Evolutionary conservation across 1,139 yeast species (phyloP), one percentile per base, ranked within the genome.

Genomic region (Ogataea hybrid): DNA sequence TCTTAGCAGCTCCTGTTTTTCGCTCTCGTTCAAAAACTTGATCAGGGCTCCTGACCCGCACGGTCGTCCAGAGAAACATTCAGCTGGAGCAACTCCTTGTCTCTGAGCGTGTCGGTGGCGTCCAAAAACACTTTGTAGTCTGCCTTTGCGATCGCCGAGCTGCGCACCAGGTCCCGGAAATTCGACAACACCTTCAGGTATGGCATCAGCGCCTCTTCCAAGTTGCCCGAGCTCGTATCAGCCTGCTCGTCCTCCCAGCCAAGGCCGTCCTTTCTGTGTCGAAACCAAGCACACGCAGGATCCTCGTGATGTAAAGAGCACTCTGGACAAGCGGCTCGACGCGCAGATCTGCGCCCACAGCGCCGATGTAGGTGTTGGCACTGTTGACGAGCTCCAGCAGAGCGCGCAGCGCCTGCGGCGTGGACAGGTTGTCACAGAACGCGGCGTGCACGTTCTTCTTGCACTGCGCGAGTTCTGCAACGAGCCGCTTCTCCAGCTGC

Each of bases 61-160:
- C 97, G 79, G 63, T 92, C 99, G 62, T 92, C 97, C 39, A 92
- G 70, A 0, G 94, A 80, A 25, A 92, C 85, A 20, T 95, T 94
- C 47, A 89, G 68, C 21, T 78, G 74, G 44, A 88, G 68, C 53
- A 92, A 68, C 35, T 85, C 94, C 12, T 64, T 62, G 51, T 80
- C 79, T 50, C 92, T 73, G 7, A 84, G 58, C 11, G 60, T 61
- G 58, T 84, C 92, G 41, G 84, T 73, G 5, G 79, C 69, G 14
- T 69, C 65, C 44, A 92, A 70, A 45, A 88, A 73, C 79, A 38
- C 64, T 41, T 43, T 37, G 44, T 70, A 66, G 25, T 78, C 79
- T 1, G 75, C 80, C 58, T 81, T 80, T 11, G 70, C 68, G 52
- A 87, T 88, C 5, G 96, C 94, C 53, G 79, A 67, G 23, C 67